Evolutionary conservation across 306 rosid species (phyloP).

Genomic region (Calophaca sinica): DNA sequence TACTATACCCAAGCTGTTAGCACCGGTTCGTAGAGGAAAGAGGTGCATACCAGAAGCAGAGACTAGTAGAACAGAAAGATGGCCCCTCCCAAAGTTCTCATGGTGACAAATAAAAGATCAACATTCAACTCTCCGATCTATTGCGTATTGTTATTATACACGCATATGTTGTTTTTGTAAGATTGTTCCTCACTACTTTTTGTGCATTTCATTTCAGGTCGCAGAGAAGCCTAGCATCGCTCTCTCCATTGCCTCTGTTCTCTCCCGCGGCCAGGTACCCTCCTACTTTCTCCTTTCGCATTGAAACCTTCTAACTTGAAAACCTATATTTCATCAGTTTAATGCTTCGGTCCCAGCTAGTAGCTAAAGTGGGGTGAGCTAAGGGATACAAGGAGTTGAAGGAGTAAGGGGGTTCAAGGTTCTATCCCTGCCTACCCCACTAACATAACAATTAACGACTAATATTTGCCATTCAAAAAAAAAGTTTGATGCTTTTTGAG

Average conservation of each 20-base stretch:
- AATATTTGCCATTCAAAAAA: too few species aligned
- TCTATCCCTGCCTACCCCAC: too few species aligned
- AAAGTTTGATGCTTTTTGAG: too few species aligned
- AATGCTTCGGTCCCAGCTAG: conserved; percentile 4
- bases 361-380: too few species aligned
- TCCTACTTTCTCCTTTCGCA: not conserved
- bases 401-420: too few species aligned
- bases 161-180: not conserved
- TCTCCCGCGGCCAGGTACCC: conserved; percentile 75
- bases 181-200: conserved; percentile 11
- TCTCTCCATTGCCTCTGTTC: conserved; percentile 78
- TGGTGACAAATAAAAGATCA: conserved; percentile 43
- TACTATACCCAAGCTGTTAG: conserved; percentile 32
- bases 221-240: conserved; percentile 99
- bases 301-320: not conserved
- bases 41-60: conserved; percentile 18
- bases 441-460: too few species aligned
- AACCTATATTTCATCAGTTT: not conserved
- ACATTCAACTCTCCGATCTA: conserved; percentile 20
- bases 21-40: not conserved
- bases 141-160: not conserved
- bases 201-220: conserved; percentile 59
- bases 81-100: conserved; percentile 63
- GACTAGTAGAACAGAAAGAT: conserved; percentile 28
- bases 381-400: too few species aligned